Base-by-base conservation (phyloP, 306 rosid genomes). In the Dryas alaskensis region DNA sequence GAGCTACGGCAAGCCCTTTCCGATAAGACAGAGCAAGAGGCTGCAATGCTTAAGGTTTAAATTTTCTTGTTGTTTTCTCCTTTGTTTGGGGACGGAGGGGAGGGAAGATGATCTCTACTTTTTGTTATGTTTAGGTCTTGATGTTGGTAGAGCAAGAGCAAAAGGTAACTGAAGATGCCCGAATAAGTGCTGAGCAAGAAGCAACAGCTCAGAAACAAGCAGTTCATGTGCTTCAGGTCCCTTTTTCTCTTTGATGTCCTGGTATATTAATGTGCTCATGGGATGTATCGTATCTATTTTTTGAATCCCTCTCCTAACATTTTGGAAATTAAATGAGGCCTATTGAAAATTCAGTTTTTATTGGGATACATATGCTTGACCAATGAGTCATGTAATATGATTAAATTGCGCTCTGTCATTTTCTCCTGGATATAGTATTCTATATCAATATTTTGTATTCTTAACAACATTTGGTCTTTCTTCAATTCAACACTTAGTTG, bases 11-110 rank as follows among this genome's bases (percentile, higher is more conserved):
- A 86, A 79, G 77, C 73, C 80, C 92, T 94, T 74, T 44, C 81
- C 10, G 97, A 89, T 60, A 90, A 94, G 85, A 87, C 87, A 83
- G 92, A 89, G 77, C 95, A 94, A 89, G 99, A 90, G 87, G 72
- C 84, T 79, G 89, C 95, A 73, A 84, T 94, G 92, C 84, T 94
- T 78, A 84, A 92, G 99, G 99, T 92, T 84, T 73, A 82, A 82
- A 55, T 43, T 77, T 79, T 70, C 76, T 17, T 22, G 22, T 57
- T 65, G 70, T 81, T 83, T 80, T 76, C 77, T 72, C 42, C 1
- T 44, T 4, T 22, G 16, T 0, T 19, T 14, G 14, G 43, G 12
- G 52, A 3, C 44, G 17, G 25, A 44, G 37, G 55, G 4, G 65
- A 44, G 54, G 54, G 54, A 57, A 44, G 55, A 57, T 70, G 52